Percentiles rank a stretch among this genome's conserved stretches.
phyloP scores from a whole-genome alignment of 768 basidiomycete species.

The Pleurotus salmoneostramineus region DNA sequence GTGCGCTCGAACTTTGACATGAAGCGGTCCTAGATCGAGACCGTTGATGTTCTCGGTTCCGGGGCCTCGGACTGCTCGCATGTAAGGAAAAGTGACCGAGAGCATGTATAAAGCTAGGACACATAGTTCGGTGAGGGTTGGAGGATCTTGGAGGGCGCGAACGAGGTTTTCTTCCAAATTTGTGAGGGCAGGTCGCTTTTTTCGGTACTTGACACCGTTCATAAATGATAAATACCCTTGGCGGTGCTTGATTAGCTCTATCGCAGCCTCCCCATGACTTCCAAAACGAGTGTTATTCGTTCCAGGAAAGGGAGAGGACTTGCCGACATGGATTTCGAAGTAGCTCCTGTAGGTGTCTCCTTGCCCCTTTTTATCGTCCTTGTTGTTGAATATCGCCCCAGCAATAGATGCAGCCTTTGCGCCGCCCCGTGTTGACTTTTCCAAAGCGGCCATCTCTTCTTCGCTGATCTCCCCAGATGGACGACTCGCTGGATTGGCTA shows the following conservation, averaged over 20 bases:
- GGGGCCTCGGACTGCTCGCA: constrained; percentile 19
- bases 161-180: constrained; percentile 31
- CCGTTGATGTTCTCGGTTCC: constrained; percentile 14
- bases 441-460: constrained; percentile 12
- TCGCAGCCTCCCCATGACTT: constrained; percentile 24
- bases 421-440: constrained; percentile 18
- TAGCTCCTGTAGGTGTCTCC: constrained; percentile 20
- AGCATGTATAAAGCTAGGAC: constrained; percentile 20
- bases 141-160: constrained; percentile 16
- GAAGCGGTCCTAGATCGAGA: constrained; percentile 20
- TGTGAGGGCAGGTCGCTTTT: constrained; percentile 20
- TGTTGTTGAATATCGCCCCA: constrained; percentile 27
- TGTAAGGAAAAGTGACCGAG: constrained; percentile 20
- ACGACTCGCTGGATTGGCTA: neutral
- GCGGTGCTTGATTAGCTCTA: constrained; percentile 20
- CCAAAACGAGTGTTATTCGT: constrained; percentile 31
- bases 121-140: constrained; percentile 24
- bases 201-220: constrained; percentile 20
- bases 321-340: constrained; percentile 18
- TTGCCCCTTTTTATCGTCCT: constrained; percentile 31
- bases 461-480: neutral
- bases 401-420: constrained; percentile 20
- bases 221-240: constrained; percentile 22
- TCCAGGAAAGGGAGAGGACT: constrained; percentile 23
- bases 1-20: constrained; percentile 15